phyloP scores from a whole-genome alignment of 176 grass and related monocot genomes.

The Raddia guianensis region DNA sequence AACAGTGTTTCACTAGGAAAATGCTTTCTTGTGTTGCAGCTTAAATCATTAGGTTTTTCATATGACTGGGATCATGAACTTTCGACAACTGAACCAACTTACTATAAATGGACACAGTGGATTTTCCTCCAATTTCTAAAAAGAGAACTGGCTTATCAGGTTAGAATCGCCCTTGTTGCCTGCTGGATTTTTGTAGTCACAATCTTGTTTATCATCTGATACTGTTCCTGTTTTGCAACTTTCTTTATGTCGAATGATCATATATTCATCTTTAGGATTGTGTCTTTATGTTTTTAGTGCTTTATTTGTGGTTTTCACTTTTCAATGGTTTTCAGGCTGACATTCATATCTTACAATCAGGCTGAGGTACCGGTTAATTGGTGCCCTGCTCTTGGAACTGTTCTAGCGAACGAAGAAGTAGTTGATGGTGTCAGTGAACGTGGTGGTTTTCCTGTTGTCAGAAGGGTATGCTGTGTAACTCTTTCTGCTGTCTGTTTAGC shows the following conservation, averaged over 20 bases:
- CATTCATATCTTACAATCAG: conserved; percentile 74
- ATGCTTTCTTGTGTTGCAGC: conserved; percentile 54
- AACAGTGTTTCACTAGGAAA: not conserved
- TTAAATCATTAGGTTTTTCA: conserved; percentile 95
- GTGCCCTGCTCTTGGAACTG: conserved; percentile 99
- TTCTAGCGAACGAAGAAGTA: conserved; percentile 95
- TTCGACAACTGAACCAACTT: conserved; percentile 87
- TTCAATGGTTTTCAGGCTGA: conserved; percentile 69
- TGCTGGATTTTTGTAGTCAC: not conserved
- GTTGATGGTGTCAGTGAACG: conserved; percentile 95
- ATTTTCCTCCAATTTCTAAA: conserved; percentile 98
- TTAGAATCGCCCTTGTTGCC: conserved; percentile 35
- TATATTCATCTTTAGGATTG: conserved; percentile 40
- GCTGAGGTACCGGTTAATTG: conserved; percentile 98
- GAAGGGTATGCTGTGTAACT: conserved; percentile 60
- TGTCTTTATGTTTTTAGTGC: conserved; percentile 51
- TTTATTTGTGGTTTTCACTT: conserved; percentile 62
- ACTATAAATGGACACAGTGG: conserved; percentile 99
- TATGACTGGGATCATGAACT: conserved; percentile 97
- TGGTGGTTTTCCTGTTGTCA: conserved; percentile 87
- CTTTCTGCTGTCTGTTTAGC: not conserved
- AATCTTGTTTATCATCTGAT: conserved; percentile 4
- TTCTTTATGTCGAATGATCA: conserved; percentile 40
- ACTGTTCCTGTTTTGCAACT: not conserved
- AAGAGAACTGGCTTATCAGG: conserved; percentile 94